These are phyloP conservation scores for Sordariomycetes sp. DNA, from an alignment of 2,329 filamentous ascomycete genomes.

Conservation along the genomic window DNA sequence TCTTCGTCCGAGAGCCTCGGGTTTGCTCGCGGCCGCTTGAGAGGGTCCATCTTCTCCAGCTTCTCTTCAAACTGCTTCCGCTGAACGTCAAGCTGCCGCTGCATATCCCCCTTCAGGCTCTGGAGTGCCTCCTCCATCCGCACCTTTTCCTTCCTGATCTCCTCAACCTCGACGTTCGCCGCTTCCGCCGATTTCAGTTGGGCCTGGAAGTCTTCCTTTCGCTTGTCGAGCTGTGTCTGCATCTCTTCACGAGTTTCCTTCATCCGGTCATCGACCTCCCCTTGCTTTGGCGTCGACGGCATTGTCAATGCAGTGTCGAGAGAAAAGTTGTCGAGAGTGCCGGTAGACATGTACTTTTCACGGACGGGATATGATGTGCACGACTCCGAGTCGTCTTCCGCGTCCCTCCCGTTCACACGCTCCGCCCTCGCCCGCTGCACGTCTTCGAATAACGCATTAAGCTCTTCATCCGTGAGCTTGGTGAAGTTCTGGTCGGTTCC, in stretches of 20 bases:
- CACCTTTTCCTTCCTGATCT: constrained; percentile 68
- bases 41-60: constrained; percentile 60
- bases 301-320: constrained; percentile 89
- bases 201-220: constrained; percentile 71
- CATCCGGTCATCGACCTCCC: constrained; percentile 63
- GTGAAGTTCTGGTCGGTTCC: constrained; percentile 87
- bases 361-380: constrained; percentile 74
- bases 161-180: constrained; percentile 66
- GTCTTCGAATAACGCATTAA: constrained; percentile 88
- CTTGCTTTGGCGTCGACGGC: constrained; percentile 77
- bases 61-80: constrained; percentile 76
- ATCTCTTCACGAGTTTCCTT: constrained; percentile 68
- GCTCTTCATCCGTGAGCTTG: constrained; percentile 81
- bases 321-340: constrained; percentile 91
- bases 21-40: constrained; percentile 46
- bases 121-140: constrained; percentile 74
- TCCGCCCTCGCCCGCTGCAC: constrained; percentile 77
- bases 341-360: constrained; percentile 92
- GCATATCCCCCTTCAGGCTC: constrained; percentile 76
- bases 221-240: constrained; percentile 69
- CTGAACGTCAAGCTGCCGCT: constrained; percentile 71
- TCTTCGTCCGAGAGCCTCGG: constrained; percentile 60
- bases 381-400: constrained; percentile 83
- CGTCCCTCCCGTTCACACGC: constrained; percentile 58
- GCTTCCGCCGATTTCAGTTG: constrained; percentile 65